Evolutionary conservation across 164 flowering plant genomes (phyloP).

Genomic region (Chimonanthus salicifolius): DNA sequence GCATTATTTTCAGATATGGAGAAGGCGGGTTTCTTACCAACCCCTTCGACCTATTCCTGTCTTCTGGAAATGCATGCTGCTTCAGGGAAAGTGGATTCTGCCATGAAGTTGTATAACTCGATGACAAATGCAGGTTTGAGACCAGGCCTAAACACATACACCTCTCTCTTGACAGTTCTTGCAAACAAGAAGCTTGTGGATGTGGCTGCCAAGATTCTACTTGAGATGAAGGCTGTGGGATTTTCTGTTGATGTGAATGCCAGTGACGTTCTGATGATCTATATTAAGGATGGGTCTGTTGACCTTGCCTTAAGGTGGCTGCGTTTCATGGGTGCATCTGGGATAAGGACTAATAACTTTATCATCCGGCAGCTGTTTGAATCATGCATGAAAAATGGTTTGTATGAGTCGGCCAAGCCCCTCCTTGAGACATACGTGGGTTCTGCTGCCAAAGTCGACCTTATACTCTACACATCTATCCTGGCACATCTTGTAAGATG

Average conservation of each 20-base stretch:
- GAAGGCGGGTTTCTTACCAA: slow-evolving; percentile 88
- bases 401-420: slow-evolving; percentile 89
- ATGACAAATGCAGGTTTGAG: slow-evolving; percentile 91
- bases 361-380: slow-evolving; percentile 90
- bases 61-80: slow-evolving; percentile 92
- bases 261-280: slow-evolving; percentile 92
- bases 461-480: slow-evolving; percentile 87
- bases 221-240: slow-evolving; percentile 95
- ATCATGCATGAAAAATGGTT: slow-evolving; percentile 89
- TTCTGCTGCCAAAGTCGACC: slow-evolving; percentile 86
- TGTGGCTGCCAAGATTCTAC: slow-evolving; percentile 90
- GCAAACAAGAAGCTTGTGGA: slow-evolving; percentile 94
- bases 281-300: slow-evolving; percentile 84
- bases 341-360: slow-evolving; percentile 84
- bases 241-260: slow-evolving; percentile 88
- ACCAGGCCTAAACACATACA: slow-evolving; percentile 81
- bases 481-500: slow-evolving; percentile 88
- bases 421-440: slow-evolving; percentile 79
- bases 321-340: slow-evolving; percentile 91
- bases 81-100: slow-evolving; percentile 82
- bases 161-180: slow-evolving; percentile 67
- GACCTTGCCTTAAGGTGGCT: slow-evolving; percentile 95
- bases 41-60: slow-evolving; percentile 86
- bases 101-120: slow-evolving; percentile 89
- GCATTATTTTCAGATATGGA: slow-evolving; percentile 88